phyloP scores from a whole-genome alignment of 805 yeast species.

The Pichia californica region DNA sequence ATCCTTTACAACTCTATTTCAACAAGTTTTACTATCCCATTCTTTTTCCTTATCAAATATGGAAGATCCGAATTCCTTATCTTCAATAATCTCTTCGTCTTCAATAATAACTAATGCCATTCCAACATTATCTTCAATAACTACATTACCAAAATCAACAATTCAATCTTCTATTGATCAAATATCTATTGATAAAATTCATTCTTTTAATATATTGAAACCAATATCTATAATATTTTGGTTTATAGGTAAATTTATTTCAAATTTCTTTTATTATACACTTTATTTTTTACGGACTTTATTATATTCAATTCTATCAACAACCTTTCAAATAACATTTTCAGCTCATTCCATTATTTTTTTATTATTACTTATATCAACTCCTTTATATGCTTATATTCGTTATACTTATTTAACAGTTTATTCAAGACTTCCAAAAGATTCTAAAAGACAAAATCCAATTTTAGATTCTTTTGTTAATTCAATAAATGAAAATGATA shows the following conservation, averaged over 20 bases:
- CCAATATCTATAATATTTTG: neutral
- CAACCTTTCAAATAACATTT: constrained; percentile 43
- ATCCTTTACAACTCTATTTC: no score
- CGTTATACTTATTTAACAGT: constrained; percentile 58
- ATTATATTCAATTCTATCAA: constrained; percentile 31
- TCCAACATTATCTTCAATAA: no score
- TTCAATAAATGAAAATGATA: constrained; percentile 27
- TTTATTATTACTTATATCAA: constrained; percentile 25
- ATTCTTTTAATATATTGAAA: neutral
- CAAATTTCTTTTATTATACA: neutral
- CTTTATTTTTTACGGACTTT: constrained; percentile 11
- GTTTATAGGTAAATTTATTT: neutral
- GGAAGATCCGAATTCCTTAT: no score
- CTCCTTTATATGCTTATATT: constrained; percentile 40
- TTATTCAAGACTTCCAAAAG: constrained; percentile 51
- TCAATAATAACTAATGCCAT: no score
- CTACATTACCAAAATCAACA: no score
- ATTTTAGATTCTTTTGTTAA: constrained; percentile 41
- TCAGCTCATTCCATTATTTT: constrained; percentile 42
- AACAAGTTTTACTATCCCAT: no score
- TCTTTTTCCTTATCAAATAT: no score
- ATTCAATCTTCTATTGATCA: no score
- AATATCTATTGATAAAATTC: no score
- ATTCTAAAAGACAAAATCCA: constrained; percentile 38
- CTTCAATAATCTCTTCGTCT: no score